Percentiles rank a stretch among this genome's conserved stretches.
Evolutionary conservation across 2,329 filamentous ascomycete species (phyloP).

Genomic region (Dothiorella sarmentorum): DNA sequence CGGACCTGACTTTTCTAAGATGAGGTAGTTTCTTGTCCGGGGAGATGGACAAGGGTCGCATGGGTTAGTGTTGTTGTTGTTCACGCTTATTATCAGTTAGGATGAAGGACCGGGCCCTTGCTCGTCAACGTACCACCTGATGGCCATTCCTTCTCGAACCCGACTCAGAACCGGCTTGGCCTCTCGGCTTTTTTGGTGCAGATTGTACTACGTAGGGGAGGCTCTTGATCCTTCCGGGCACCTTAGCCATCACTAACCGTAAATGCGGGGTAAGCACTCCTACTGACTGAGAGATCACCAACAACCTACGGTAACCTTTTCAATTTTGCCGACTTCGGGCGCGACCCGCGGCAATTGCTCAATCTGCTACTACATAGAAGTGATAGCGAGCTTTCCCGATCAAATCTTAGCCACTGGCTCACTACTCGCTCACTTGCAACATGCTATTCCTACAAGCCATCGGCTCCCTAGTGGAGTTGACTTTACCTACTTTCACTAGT

Average conservation of each 20-base stretch:
- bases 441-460: neutral
- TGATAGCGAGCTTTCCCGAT: too few species aligned
- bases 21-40: too few species aligned
- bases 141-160: neutral
- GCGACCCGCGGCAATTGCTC: neutral
- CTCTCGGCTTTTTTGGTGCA: neutral
- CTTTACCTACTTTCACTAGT: neutral
- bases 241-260: neutral
- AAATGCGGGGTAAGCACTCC: constrained; percentile 15
- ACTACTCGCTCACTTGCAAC: neutral
- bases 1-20: too few species aligned
- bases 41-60: too few species aligned
- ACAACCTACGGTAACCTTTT: neutral
- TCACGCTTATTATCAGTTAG: too few species aligned
- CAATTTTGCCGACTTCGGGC: constrained; percentile 1
- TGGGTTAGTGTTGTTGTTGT: too few species aligned
- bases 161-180: neutral
- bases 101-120: too few species aligned
- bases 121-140: too few species aligned
- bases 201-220: neutral
- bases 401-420: too few species aligned
- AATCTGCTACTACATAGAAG: neutral
- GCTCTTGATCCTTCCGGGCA: neutral
- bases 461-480: neutral
- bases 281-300: too few species aligned